Evolutionary conservation across 148 eudicot species (phyloP).

Genomic region (Diospyros kaki): DNA sequence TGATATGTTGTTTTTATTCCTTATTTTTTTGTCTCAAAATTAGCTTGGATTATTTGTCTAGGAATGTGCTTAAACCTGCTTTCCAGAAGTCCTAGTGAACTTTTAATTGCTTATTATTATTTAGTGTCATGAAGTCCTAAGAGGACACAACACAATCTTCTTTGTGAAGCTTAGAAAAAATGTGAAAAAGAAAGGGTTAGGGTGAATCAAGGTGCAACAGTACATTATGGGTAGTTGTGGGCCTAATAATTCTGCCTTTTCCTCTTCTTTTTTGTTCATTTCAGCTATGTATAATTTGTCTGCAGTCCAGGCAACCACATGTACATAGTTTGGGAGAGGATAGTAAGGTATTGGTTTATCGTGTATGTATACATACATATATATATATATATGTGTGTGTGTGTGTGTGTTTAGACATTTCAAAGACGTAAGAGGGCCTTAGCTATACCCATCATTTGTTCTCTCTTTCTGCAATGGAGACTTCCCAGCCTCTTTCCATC

Average conservation of each 20-base stretch:
- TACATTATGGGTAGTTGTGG: slow-evolving; percentile 28
- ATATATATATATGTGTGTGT: background rate
- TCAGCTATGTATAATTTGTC: slow-evolving; percentile 28
- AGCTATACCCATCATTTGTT: background rate
- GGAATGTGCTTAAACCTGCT: background rate
- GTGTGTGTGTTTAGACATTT: slow-evolving; percentile 9
- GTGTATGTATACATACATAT: background rate
- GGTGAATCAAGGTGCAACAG: slow-evolving; percentile 16
- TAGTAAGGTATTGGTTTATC: background rate
- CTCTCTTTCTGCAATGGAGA: slow-evolving; percentile 22
- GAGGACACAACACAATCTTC: slow-evolving; percentile 15
- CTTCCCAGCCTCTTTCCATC: slow-evolving; percentile 57
- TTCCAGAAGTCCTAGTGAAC: too few species aligned
- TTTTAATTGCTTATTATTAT: background rate
- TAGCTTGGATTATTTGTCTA: background rate
- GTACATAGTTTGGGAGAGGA: slow-evolving; percentile 10
- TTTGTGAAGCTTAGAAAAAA: background rate
- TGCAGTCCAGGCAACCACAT: slow-evolving; percentile 22
- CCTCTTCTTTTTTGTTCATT: slow-evolving; percentile 26
- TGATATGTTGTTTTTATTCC: background rate
- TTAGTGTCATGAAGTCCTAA: slow-evolving; percentile 1
- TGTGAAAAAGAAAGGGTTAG: slow-evolving; percentile 7
- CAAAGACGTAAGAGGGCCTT: background rate
- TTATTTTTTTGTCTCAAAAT: background rate
- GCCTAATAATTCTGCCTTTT: slow-evolving; percentile 30